phyloP scores from a whole-genome alignment of 805 yeast species.

The Ogataea wickerhamii region DNA sequence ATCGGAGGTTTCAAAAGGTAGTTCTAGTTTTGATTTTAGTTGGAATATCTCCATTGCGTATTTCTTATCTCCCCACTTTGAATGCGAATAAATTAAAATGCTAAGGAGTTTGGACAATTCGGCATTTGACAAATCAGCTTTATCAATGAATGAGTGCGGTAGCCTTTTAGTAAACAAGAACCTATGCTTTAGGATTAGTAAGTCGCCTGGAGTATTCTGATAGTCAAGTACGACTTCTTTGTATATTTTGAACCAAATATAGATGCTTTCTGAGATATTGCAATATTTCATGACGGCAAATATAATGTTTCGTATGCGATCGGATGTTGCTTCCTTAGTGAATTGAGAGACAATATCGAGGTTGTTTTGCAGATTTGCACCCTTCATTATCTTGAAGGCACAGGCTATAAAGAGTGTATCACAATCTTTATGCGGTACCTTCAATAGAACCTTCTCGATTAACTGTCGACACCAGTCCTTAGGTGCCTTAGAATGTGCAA shows the following conservation, averaged over 20 bases:
- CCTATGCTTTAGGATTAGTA: conserved; percentile 13
- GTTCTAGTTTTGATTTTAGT: conserved; percentile 8
- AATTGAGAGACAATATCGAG: conserved; percentile 3
- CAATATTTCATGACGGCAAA: conserved; percentile 9
- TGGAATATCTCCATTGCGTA: conserved; percentile 11
- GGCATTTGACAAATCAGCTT: conserved; percentile 3
- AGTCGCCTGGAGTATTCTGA: conserved; percentile 7
- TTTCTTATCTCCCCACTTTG: conserved; percentile 23
- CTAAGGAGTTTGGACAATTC: conserved; percentile 15
- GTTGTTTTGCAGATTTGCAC: conserved; percentile 3
- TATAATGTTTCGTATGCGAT: conserved; percentile 4
- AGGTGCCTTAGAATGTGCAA: conserved; percentile 1
- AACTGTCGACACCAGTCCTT: neutral
- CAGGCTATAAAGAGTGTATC: conserved; percentile 7
- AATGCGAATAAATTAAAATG: conserved; percentile 18
- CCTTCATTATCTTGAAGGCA: conserved; percentile 4
- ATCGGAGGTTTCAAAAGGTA: conserved; percentile 16
- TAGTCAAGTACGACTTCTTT: conserved; percentile 6
- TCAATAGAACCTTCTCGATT: neutral
- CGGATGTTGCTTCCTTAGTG: conserved; percentile 3
- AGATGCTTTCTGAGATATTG: conserved; percentile 6
- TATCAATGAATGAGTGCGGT: conserved; percentile 9
- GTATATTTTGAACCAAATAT: conserved; percentile 11
- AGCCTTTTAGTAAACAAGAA: conserved; percentile 8
- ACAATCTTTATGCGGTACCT: conserved; percentile 3